Conservation (phyloP, 345 rosid genomes). For the Gossypium sturtianum region DNA sequence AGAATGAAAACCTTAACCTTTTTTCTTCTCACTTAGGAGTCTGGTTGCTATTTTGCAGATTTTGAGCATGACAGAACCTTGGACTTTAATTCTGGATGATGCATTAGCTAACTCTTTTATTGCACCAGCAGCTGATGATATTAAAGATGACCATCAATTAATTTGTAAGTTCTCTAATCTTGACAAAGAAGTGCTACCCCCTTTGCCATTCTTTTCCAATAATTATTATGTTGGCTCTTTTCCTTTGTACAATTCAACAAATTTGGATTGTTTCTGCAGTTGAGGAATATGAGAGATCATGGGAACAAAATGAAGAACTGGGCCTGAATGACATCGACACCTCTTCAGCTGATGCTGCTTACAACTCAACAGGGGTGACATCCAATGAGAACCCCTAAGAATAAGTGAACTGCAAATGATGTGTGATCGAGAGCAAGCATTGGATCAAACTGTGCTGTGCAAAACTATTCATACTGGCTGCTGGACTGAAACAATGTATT, state of each 20-base stretch:
- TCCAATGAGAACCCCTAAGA: neutral
- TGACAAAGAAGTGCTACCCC: neutral
- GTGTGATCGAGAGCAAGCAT: neutral
- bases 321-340: conserved; percentile 91
- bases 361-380: conserved; percentile 15
- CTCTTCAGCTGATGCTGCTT: conserved; percentile 80
- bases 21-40: neutral
- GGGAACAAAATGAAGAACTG: conserved; percentile 94
- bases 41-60: conserved; percentile 37
- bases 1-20: neutral
- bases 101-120: conserved; percentile 88
- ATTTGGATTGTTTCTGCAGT: conserved; percentile 29
- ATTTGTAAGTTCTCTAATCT: conserved; percentile 48
- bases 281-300: conserved; percentile 80
- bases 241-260: neutral
- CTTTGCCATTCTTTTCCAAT: neutral
- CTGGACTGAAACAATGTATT: neutral
- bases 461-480: neutral
- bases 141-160: conserved; percentile 80
- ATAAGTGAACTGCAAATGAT: neutral
- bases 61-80: conserved; percentile 55
- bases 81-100: conserved; percentile 82
- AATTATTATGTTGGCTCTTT: neutral
- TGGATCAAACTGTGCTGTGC: neutral
- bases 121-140: conserved; percentile 72